Base-by-base conservation (phyloP, 164 flowering plant species). In the Piper longum region DNA sequence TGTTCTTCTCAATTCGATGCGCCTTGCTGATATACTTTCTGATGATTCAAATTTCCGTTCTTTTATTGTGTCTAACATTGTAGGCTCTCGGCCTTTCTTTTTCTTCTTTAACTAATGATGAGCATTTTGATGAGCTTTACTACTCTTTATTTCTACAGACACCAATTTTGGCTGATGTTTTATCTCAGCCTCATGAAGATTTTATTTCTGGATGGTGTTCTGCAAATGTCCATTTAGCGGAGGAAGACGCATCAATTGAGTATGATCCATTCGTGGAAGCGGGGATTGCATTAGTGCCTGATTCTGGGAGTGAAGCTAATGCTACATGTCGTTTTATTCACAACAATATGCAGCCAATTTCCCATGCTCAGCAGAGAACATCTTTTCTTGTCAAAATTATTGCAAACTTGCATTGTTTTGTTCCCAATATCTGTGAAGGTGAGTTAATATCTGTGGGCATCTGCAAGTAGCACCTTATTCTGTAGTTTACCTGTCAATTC, bases 11-110 rank as follows among this genome's bases (percentile, higher is more conserved):
- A 89, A 85, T 78, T 91, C 96, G 56, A 72, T 95, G 90, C 99
- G 98, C 40, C 78, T 95, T 43, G 82, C 85, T 66, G 99, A 95
- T 76, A 77, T 89, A 66, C 82, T 95, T 70, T 89, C 99, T 16
- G 99, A 95, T 80, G 99, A 95, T 82, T 91, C 99, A 65, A 95
- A 91, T 74, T 91, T 91, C 67, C 78, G 95, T 66, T 77, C 91
- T 26, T 84, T 76, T 65, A 77, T 95, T 56, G 89, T 87, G 41
- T 26, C 72, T n/a, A 67, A 82, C 70, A 84, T 86, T 76, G 99
- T 95, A 82, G 83, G 97, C 42, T n/a, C 40, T 62, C 2, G 45
- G 39, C 41, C 39, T 55, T 43, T 44, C 18, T n/a, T 40, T 56
- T 26, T 40, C 9, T 48, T 64, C 41, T 56, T 60, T 17, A 8